Percentiles rank a stretch among this genome's conserved stretches.
These are phyloP conservation scores for Selaginella moellendorffii DNA, from an alignment of 75 land plant species.

Conservation along the genomic window DNA sequence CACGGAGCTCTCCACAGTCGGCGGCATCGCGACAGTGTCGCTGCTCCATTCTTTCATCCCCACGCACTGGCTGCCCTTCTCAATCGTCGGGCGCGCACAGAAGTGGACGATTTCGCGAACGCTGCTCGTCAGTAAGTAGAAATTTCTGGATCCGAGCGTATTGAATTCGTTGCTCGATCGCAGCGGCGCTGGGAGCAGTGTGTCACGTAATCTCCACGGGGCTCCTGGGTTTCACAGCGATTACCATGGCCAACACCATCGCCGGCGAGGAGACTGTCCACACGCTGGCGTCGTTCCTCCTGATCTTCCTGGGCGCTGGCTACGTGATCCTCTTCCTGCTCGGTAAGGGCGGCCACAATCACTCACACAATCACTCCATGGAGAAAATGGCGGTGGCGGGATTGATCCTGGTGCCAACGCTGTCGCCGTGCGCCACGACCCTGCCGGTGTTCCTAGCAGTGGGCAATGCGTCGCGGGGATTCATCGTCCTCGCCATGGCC, in stretches of 20 bases:
- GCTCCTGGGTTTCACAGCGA: constrained; percentile 76
- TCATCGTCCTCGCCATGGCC: constrained; percentile 25
- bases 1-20: constrained; percentile 80
- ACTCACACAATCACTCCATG: constrained; percentile 89
- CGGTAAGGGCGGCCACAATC: constrained; percentile 89
- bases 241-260: constrained; percentile 87
- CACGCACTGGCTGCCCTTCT: constrained; percentile 99
- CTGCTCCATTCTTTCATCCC: constrained; percentile 95
- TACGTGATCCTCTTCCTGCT: constrained; percentile 59
- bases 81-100: constrained; percentile 95
- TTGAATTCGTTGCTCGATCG: constrained; percentile 5
- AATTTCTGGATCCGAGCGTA: background rate
- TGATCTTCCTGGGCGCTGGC: constrained; percentile 71
- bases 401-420: constrained; percentile 75
- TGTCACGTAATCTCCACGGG: constrained; percentile 90
- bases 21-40: constrained; percentile 96
- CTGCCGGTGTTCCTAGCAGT: constrained; percentile 95
- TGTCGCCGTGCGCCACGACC: constrained; percentile 97
- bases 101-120: constrained; percentile 91
- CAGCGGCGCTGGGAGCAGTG: constrained; percentile 98
- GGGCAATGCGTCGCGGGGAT: constrained; percentile 58
- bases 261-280: constrained; percentile 98
- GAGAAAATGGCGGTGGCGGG: constrained; percentile 99
- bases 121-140: constrained; percentile 78
- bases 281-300: constrained; percentile 76